Evolutionary conservation across 345 rosid genomes (phyloP), one percentile per base, ranked within the genome.

Genomic region (Reutealis trisperma): DNA sequence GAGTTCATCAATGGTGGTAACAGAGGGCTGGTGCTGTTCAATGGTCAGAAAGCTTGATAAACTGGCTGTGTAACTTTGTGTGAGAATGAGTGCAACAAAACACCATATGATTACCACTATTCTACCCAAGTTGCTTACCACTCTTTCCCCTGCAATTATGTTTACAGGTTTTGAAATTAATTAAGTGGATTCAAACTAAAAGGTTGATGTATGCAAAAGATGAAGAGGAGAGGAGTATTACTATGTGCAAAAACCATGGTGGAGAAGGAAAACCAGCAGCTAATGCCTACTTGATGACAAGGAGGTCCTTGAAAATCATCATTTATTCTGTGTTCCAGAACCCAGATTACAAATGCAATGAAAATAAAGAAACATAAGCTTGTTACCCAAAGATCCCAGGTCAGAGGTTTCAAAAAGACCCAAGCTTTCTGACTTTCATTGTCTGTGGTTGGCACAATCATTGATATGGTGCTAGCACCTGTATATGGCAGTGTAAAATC

Each of bases 291-390:
- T 88, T 92, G 94, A 79, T 84, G 84, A 60, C 79, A 86, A 60
- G 90, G 94, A 63, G 94, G 87, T 34, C 97, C 98, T 14, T 92
- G 84, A 83, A 90, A 93, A 3, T 89, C 95, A 62, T 92, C 87
- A 59, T 88, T 92, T 49, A 80, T 63, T 65, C 93, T 82, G 66
- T 92, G 98, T 84, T 92, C 95, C 85, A 92, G 81, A 82, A 86
- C 84, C 94, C 97, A 93, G 37, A 93, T 85, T 24, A 89, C 90
- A 6, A 86, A 81, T 60, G 93, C 95, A 2, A 87, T 78, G 27
- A 63, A 62, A 10, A 77, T 87, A 15, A 89, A 70, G 67, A 94
- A 77, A 81, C 89, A 88, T 61, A 87, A 88, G 37, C 75, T 68
- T 32, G 88, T 88, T 4, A 86, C 78, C 97, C 96, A 94, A 83